These are phyloP conservation scores for Cladosporium sp. DNA, from an alignment of 2,329 filamentous ascomycete genomes.

Conservation along the genomic window DNA sequence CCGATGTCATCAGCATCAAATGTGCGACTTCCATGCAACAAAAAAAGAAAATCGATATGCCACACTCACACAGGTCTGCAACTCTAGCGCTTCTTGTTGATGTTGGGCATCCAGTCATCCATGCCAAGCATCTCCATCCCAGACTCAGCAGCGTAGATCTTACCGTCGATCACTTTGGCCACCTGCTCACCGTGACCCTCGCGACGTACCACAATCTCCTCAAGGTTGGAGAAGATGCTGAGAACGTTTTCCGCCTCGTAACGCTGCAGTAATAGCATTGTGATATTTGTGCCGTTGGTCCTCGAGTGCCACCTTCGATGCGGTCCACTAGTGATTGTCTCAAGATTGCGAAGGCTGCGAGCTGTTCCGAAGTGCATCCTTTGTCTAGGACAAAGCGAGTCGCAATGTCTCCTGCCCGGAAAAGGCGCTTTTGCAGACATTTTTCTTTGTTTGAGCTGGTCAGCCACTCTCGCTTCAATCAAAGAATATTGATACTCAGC, in stretches of 20 bases:
- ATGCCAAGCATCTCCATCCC: not conserved
- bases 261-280: not conserved
- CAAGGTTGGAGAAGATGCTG: not conserved
- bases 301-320: not conserved
- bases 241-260: not conserved
- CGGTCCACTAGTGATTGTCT: not conserved
- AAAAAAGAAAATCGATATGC: not conserved
- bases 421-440: not conserved
- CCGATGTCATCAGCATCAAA: not conserved
- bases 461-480: constrained; percentile 8
- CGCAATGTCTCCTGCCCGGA: not conserved
- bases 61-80: not conserved
- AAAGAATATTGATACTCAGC: not conserved
- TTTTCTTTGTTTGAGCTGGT: not conserved
- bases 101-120: not conserved
- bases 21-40: not conserved
- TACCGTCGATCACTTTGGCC: not conserved
- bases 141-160: not conserved
- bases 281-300: not conserved
- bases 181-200: not conserved
- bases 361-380: not conserved
- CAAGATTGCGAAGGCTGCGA: not conserved
- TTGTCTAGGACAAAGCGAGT: not conserved
- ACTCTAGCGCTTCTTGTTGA: not conserved
- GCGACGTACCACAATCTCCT: not conserved